Conservation (phyloP, 1,139 yeast genomes). For the Geotrichum histeridarum region DNA sequence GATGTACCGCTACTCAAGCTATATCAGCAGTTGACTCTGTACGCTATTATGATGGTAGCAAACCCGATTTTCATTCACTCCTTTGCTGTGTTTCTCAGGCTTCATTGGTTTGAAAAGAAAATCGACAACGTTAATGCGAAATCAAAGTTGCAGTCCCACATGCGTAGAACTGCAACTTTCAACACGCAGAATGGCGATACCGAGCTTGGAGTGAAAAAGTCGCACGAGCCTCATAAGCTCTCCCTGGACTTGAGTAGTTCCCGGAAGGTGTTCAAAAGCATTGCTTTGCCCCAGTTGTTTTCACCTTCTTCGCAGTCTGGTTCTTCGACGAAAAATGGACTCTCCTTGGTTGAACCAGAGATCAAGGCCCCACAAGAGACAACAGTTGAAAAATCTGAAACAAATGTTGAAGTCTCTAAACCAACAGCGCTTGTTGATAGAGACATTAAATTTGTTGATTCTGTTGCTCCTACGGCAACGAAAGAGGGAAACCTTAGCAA, state of each 20-base stretch:
- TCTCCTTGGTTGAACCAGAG: no score
- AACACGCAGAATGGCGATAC: background rate
- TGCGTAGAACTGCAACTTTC: constrained; percentile 6
- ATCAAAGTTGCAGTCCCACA: constrained; percentile 61
- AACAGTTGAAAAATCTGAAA: background rate
- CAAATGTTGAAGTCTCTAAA: background rate
- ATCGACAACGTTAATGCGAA: constrained; percentile 74
- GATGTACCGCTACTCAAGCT: constrained; percentile 55
- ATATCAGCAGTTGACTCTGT: constrained; percentile 75
- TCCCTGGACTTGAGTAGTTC: no score
- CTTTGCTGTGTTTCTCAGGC: background rate
- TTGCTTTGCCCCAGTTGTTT: no score
- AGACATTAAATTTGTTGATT: constrained; percentile 41
- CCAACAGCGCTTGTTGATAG: constrained; percentile 30
- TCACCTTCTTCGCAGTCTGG: no score
- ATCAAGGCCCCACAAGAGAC: no score
- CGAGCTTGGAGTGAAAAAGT: background rate
- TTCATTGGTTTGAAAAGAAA: constrained; percentile 61
- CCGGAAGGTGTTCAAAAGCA: no score
- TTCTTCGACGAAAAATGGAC: no score
- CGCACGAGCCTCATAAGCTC: no score
- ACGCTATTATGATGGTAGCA: no score
- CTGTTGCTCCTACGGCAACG: constrained; percentile 37
- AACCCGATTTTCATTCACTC: no score
- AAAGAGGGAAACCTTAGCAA: constrained; percentile 41